Evolutionary conservation across 306 rosid genomes (phyloP).

Genomic region (Spatholobus suberectus): DNA sequence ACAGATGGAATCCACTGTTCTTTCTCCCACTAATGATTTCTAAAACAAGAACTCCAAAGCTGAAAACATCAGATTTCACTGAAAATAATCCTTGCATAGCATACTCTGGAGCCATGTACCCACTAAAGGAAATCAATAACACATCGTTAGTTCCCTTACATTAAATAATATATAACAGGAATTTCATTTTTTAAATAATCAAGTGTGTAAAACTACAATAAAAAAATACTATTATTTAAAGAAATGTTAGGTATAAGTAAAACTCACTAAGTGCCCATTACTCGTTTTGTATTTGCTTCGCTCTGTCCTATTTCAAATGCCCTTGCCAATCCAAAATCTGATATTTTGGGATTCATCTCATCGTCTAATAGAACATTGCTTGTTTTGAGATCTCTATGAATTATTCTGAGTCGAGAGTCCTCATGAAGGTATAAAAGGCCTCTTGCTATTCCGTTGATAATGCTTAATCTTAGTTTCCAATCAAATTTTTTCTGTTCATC

Average conservation of each 20-base stretch:
- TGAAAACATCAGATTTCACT: slow-evolving; percentile 36
- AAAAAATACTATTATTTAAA: not conserved
- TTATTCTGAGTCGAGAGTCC: slow-evolving; percentile 50
- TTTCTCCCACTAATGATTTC: slow-evolving; percentile 39
- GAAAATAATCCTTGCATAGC: slow-evolving; percentile 38
- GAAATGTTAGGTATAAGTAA: not conserved
- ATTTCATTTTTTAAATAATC: not conserved
- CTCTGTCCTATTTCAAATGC: slow-evolving; percentile 43
- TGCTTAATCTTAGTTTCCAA: slow-evolving; percentile 45
- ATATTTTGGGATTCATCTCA: slow-evolving; percentile 58
- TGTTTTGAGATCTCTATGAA: slow-evolving; percentile 60
- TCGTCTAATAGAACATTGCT: slow-evolving; percentile 52
- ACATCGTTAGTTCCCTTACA: not conserved
- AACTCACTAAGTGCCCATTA: slow-evolving; percentile 61
- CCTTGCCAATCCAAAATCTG: slow-evolving; percentile 62
- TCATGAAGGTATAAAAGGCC: slow-evolving; percentile 60
- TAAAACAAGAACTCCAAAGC: slow-evolving; percentile 38
- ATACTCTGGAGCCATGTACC: slow-evolving; percentile 53
- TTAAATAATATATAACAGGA: not conserved
- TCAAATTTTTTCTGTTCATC: slow-evolving; percentile 33
- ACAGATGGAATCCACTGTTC: slow-evolving; percentile 12
- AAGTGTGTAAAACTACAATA: not conserved
- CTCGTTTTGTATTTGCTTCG: slow-evolving; percentile 47
- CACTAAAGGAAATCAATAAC: slow-evolving; percentile 21
- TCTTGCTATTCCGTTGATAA: slow-evolving; percentile 54